A percentile compares a stretch with the other conserved stretches of the same genome.
phyloP scores from a whole-genome alignment of 768 basidiomycete genomes.

The Pulveroboletus sp. region DNA sequence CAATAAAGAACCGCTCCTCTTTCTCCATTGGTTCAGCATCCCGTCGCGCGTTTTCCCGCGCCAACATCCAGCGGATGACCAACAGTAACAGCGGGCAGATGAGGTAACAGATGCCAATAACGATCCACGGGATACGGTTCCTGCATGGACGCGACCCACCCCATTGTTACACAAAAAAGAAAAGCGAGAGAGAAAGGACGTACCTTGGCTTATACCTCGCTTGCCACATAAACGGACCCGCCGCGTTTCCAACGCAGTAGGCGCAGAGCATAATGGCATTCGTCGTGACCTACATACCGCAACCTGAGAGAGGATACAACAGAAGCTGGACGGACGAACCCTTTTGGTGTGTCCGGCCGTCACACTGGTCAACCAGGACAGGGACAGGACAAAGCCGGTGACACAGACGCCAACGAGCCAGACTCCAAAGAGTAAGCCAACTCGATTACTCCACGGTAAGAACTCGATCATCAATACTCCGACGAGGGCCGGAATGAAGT shows the following conservation, averaged over 20 bases:
- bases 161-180: background rate
- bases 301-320: background rate
- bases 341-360: conserved; percentile 72
- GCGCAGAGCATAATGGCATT: conserved; percentile 74
- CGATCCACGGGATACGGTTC: conserved; percentile 71
- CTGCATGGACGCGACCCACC: conserved; percentile 28
- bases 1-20: conserved; percentile 61
- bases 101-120: conserved; percentile 63
- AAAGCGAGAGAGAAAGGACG: background rate
- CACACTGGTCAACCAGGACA: conserved; percentile 62
- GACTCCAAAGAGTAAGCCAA: conserved; percentile 55
- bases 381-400: conserved; percentile 54
- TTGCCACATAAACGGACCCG: conserved; percentile 79
- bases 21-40: conserved; percentile 54
- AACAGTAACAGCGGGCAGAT: conserved; percentile 47
- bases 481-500: conserved; percentile 60
- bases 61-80: conserved; percentile 48
- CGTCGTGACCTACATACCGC: conserved; percentile 19
- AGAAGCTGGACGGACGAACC: conserved; percentile 38
- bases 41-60: conserved; percentile 58
- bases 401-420: conserved; percentile 41
- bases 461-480: conserved; percentile 60
- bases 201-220: conserved; percentile 61
- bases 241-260: conserved; percentile 63
- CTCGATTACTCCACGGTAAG: conserved; percentile 59